Evolutionary conservation across 2,329 filamentous ascomycete genomes (phyloP), one percentile per base, ranked within the genome.

Genomic region (Pseudogymnoascus sp.): DNA sequence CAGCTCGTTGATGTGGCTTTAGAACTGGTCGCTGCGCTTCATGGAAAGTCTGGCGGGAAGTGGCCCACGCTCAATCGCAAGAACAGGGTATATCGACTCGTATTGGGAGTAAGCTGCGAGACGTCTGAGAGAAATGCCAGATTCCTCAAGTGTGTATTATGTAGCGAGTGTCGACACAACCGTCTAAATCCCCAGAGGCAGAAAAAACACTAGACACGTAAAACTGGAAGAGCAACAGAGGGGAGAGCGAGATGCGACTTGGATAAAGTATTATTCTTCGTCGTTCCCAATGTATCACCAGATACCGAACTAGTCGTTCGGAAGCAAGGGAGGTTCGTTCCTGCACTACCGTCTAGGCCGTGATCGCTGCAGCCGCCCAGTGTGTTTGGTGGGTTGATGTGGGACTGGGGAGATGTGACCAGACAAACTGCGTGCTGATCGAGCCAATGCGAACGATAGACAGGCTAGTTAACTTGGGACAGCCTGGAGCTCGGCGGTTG

Each of bases 281-380:
- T 36, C 51, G 51, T 57, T 57, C 51, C 28, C 51, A 57, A 57
- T 36, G 51, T 36, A 57, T 57, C 51, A 57, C 28, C 51, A 57
- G 28, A 57, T 57, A 14, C n/a, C 51, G 25, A 57, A 57, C 51
- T 57, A 57, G 51, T 57, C 28, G n/a, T n/a, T 34, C 51, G 51
- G 51, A 36, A 34, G 51, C 51, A 57, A 34, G 51, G 51, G 51
- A 57, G 28, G 51, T 57, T 57, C 51, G 51, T 57, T 57, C 51
- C 51, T 57, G 28, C 51, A 57, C 51, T 57, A 57, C 51, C 19
- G 51, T 57, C n/a, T 13, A 57, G 11, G 51, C 28, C n/a, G 51
- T 57, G 51, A 57, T 57, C 51, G 51, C 51, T 57, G 51, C 51
- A 57, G 51, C 51, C 51, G 51, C 51, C 51, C 51, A 19, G n/a